phyloP scores from a whole-genome alignment of 257 asterid species.

The Oldenlandia corymbosa region DNA sequence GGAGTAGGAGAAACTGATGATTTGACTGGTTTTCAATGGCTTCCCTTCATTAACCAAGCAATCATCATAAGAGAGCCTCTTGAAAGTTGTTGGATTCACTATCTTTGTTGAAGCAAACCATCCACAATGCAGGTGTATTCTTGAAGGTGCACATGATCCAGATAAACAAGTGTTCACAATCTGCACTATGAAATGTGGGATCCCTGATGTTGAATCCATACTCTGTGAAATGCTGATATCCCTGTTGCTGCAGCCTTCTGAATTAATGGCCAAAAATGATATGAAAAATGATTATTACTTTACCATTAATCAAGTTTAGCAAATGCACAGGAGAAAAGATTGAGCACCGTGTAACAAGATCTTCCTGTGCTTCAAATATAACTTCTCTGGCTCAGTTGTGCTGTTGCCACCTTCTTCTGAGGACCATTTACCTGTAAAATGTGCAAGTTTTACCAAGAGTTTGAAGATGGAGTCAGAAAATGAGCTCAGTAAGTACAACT shows the following conservation, averaged over 20 bases:
- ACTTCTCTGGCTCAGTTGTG: slow-evolving; percentile 21
- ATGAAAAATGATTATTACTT: no score
- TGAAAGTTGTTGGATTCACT: slow-evolving; percentile 51
- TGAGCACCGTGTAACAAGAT: slow-evolving; percentile 38
- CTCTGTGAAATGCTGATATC: slow-evolving; percentile 63
- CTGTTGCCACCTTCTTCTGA: slow-evolving; percentile 27
- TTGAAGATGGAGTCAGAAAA: background rate
- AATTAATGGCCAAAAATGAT: background rate
- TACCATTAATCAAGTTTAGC: no score
- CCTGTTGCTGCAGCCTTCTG: slow-evolving; percentile 39
- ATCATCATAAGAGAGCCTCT: slow-evolving; percentile 49
- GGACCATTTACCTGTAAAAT: slow-evolving; percentile 23
- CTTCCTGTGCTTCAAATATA: slow-evolving; percentile 36
- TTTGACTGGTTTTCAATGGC: slow-evolving; percentile 44
- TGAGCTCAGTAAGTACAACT: background rate
- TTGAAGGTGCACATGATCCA: slow-evolving; percentile 49
- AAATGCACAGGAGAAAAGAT: background rate
- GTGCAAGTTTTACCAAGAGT: background rate
- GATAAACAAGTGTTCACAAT: slow-evolving; percentile 55
- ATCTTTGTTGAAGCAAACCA: slow-evolving; percentile 65
- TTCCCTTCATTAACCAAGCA: slow-evolving; percentile 55
- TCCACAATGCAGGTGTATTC: slow-evolving; percentile 53
- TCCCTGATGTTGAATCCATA: slow-evolving; percentile 45
- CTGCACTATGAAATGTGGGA: slow-evolving; percentile 55
- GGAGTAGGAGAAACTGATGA: slow-evolving; percentile 52